Evolutionary conservation across 1,284 basidiomycete genomes (phyloP), one percentile per base, ranked within the genome.

Genomic region (Microbotryomycetes sp.): DNA sequence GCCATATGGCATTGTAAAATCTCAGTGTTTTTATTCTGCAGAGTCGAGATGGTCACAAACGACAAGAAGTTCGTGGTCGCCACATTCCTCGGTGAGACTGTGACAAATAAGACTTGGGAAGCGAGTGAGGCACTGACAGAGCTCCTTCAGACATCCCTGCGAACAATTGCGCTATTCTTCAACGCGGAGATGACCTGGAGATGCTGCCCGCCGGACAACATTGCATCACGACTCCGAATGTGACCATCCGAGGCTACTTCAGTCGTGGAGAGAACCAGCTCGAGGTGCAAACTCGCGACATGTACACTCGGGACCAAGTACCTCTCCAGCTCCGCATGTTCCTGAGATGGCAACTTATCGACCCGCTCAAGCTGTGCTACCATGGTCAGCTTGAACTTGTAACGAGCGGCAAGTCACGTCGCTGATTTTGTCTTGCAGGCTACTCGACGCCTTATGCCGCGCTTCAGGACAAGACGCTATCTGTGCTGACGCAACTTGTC

Each of bases 221-320:
- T 60, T 86, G 83, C 62, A 86, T 89, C 71, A 88, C 87, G 7
- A 85, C 86, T 69, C 86, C 87, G 3, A 86, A 84, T 62, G 83
- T 89, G 45, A 88, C 86, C 2, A 76, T 89, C 9, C 84, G 87
- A 60, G 86, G 86, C 6, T 68, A 88, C 27, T 89, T 83, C 73
- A 87, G 87, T 2, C 80, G 85, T 1, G 87, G 87, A 24, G 87
- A 89, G 73, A 87, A 85, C 69, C 87, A 89, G 74, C 74, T 87
- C 29, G 87, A 88, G 74, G 85, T 88, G 84, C 85, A 86, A 3
- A 88, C 87, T 3, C 27, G 61, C 23, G 57, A 60, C 61, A 88
- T 86, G 66, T 88, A 86, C 73, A 89, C 87, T n/a, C 81, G 86
- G 45, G 87, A 89, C 71, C 87, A 89, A 76, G 87, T 89, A 11